Evolutionary conservation across 129 eudicot species (phyloP).

Genomic region (Solidago caesia): DNA sequence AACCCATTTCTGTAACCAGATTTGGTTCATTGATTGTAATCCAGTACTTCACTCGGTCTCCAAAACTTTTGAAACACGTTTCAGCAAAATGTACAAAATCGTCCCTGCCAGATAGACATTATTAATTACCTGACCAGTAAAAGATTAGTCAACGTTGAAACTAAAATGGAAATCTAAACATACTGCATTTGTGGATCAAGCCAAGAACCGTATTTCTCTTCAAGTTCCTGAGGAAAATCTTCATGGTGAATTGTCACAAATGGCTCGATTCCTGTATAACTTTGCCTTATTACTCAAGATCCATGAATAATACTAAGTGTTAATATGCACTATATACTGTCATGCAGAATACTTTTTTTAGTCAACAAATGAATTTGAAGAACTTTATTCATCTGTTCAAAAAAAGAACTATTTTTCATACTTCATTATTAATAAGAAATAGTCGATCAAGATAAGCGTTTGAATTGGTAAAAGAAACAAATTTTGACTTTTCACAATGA

Average conservation of each 20-base stretch:
- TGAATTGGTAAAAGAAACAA: neutral
- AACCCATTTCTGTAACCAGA: slow-evolving; percentile 35
- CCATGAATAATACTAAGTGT: neutral
- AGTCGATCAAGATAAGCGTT: neutral
- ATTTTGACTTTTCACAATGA: slow-evolving; percentile 10
- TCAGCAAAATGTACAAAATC: slow-evolving; percentile 75
- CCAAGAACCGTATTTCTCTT: slow-evolving; percentile 71
- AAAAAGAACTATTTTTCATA: neutral
- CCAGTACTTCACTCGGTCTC: slow-evolving; percentile 90
- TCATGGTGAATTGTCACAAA: slow-evolving; percentile 76
- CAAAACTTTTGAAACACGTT: slow-evolving; percentile 67
- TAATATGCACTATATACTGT: neutral
- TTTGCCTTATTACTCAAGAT: slow-evolving; percentile 3
- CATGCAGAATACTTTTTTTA: neutral
- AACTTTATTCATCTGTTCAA: neutral
- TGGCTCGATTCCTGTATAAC: slow-evolving; percentile 58
- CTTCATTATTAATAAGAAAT: neutral
- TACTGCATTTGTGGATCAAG: slow-evolving; percentile 80
- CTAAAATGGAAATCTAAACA: slow-evolving; percentile 9
- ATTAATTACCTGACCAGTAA: neutral
- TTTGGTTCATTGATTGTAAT: slow-evolving; percentile 80
- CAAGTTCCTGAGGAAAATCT: slow-evolving; percentile 76
- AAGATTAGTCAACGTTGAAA: neutral
- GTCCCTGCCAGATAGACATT: slow-evolving; percentile 50
- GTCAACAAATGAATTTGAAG: too few relatives aligned